Base-by-base conservation (phyloP, 345 rosid genomes). In the Pelargonium nanum region DNA sequence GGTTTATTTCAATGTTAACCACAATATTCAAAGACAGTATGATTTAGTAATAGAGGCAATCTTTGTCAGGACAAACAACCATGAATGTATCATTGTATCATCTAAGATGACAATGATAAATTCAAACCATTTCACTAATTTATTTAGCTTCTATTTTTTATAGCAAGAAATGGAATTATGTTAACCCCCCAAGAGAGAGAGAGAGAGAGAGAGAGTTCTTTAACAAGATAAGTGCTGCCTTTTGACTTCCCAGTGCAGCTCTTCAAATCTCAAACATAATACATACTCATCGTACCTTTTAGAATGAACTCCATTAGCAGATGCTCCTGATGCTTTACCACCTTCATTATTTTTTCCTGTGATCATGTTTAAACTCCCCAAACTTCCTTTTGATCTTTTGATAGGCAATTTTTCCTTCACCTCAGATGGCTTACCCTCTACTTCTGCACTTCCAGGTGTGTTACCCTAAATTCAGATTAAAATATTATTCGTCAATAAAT, bases 381-480 rank as follows among this genome's bases (percentile, higher is more conserved):
- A 78, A 73, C 99, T 89, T 78, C 94, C 99, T 80, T 83, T 87
- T 21, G 99, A 93, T 78, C 99, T 87, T 84, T 93, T 93, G 67
- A 89, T 85, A 40, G 99, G 96, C 77, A 93, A 72, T 64, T 93
- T 93, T 79, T 93, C 99, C 80, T 93, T 93, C 61, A 53, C 81
- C 34, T 93, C 94, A 74, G 96, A 68, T 63, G 83, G 88, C 72
- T 81, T 93, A 54, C 82, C 80, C 72, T 89, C 97, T 54, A 80
- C 74, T 69, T 92, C 98, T 56, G 72, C 69, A 68, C 71, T 75
- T 25, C 88, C 85, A 48, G 91, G 83, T 68, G 88, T 76, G 74
- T 79, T 87, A 58, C 91, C 94, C 99, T 93, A 61, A 64, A 80
- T 15, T n/a, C 28, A 40, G 69, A 55, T 20, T 59, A 57, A 65